Percentiles rank a stretch among this genome's conserved stretches.
Conservation (phyloP, 1,284 basidiomycete species). For the Anthracocystis panici-leucophaei region DNA sequence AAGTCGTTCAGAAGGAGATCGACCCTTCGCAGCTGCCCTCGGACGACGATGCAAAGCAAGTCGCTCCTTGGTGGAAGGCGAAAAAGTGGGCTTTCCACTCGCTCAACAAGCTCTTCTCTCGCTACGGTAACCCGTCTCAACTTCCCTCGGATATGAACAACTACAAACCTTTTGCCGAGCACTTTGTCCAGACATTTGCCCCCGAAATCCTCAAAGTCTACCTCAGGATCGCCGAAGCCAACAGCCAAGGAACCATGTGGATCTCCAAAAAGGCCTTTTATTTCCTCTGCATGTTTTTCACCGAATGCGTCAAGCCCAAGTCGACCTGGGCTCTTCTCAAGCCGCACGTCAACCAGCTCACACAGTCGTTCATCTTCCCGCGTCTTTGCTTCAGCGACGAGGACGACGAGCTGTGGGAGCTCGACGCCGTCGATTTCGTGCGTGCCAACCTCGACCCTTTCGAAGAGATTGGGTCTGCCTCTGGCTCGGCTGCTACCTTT, state of each 20-base stretch:
- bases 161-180: conserved; percentile 68
- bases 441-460: conserved; percentile 63
- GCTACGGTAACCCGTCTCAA: conserved; percentile 68
- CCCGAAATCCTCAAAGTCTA: conserved; percentile 69
- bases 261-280: conserved; percentile 61
- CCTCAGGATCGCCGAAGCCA: conserved; percentile 57
- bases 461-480: conserved; percentile 59
- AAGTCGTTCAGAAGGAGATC: conserved; percentile 62
- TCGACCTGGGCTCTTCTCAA: conserved; percentile 66
- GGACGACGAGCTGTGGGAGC: conserved; percentile 67
- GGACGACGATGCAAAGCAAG: conserved; percentile 54
- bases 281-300: conserved; percentile 64
- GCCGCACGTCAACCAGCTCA: conserved; percentile 61
- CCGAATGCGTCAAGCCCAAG: conserved; percentile 67
- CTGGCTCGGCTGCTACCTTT: conserved; percentile 54
- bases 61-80: conserved; percentile 66
- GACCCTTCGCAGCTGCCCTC: conserved; percentile 49
- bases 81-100: conserved; percentile 69
- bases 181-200: conserved; percentile 64
- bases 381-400: conserved; percentile 62
- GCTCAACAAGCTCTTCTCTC: conserved; percentile 67
- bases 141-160: conserved; percentile 60
- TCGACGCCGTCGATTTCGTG: conserved; percentile 66
- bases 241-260: conserved; percentile 53
- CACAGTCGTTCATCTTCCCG: conserved; percentile 66